A percentile compares a stretch with the other conserved stretches of the same genome.
These are phyloP conservation scores for Salix udensis DNA, from an alignment of 345 rosid species.

Conservation along the genomic window DNA sequence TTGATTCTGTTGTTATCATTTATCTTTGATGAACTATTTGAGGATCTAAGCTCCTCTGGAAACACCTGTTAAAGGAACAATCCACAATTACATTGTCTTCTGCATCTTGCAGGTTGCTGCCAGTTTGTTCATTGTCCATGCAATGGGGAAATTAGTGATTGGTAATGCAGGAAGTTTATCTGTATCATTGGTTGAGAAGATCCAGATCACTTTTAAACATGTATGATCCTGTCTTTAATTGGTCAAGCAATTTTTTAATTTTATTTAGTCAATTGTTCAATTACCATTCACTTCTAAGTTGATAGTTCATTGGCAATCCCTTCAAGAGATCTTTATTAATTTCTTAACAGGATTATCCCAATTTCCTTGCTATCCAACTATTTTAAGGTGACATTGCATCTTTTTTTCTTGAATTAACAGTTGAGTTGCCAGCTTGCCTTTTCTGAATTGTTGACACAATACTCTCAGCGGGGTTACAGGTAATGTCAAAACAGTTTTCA, in stretches of 20 bases:
- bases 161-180: conserved; percentile 66
- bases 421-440: conserved; percentile 69
- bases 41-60: neutral
- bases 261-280: neutral
- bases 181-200: conserved; percentile 55
- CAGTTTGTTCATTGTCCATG: conserved; percentile 58
- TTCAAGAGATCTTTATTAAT: neutral
- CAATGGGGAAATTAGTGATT: conserved; percentile 57
- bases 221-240: conserved; percentile 34
- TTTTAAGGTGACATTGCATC: neutral
- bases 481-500: conserved; percentile 21
- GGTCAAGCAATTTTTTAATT: neutral
- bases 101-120: conserved; percentile 60
- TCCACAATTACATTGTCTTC: conserved; percentile 5
- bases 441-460: conserved; percentile 64
- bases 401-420: conserved; percentile 43
- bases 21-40: neutral
- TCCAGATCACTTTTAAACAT: conserved; percentile 40
- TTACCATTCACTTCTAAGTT: neutral
- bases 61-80: neutral
- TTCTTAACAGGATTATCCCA: neutral
- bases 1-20: neutral
- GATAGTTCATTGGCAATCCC: neutral
- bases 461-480: conserved; percentile 73
- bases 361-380: neutral